These are phyloP conservation scores for Prunella vulgaris DNA, from an alignment of 257 asterid species.

Conservation along the genomic window DNA sequence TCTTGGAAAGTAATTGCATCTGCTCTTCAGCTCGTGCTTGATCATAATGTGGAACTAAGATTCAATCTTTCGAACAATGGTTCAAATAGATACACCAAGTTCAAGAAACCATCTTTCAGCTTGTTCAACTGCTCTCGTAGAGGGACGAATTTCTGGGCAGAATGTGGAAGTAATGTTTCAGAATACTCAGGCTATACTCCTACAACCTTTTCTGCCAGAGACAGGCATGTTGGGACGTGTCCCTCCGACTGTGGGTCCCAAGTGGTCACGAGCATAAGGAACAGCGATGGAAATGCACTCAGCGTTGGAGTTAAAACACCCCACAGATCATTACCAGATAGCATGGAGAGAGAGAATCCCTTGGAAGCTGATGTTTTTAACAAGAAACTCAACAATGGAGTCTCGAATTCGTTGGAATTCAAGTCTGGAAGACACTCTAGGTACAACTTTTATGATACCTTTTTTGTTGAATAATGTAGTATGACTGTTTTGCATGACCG, in stretches of 20 bases:
- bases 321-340: neutral
- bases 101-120: conserved; percentile 14
- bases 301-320: conserved; percentile 20
- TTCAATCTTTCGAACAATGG: conserved; percentile 10
- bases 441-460: neutral
- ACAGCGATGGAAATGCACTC: conserved; percentile 25
- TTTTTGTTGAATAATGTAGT: too few species aligned
- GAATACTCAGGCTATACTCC: conserved; percentile 38
- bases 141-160: conserved; percentile 40
- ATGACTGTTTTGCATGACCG: too few species aligned
- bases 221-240: conserved; percentile 46
- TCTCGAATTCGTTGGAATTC: neutral
- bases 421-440: conserved; percentile 16
- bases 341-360: conserved; percentile 4
- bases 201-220: conserved; percentile 33
- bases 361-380: neutral
- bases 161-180: conserved; percentile 39
- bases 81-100: neutral
- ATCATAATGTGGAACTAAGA: conserved; percentile 73
- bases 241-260: conserved; percentile 60
- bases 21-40: conserved; percentile 66
- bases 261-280: conserved; percentile 7
- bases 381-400: neutral
- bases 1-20: conserved; percentile 82
- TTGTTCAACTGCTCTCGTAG: conserved; percentile 68